Base-by-base conservation (phyloP, 768 basidiomycete species). In the Tulasnella sp. region DNA sequence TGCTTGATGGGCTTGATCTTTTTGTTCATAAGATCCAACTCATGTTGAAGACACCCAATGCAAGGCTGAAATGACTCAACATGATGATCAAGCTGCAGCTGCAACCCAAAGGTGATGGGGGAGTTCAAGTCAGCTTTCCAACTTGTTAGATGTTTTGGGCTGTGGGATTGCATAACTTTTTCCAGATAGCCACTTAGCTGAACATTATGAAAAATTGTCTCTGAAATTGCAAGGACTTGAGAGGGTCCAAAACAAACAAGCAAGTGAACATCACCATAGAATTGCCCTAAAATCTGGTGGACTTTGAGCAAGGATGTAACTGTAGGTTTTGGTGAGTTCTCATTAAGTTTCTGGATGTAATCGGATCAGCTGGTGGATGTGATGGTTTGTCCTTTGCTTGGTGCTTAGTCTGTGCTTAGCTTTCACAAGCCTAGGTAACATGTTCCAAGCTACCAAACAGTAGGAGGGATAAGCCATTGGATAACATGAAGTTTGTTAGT, bases 231-330 rank as follows among this genome's bases (percentile, higher is more conserved):
- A 40, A 44, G 18, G 16, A n/a, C 2, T 7, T 40, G 46, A 40
- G 26, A 32, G 35, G 7, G 10, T 32, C 5, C 26, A 13, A 15
- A 75, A 29, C 44, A 55, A 16, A 7, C n/a, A 46, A 7, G 3
- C 29, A 26, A 74, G 11, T 18, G 15, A 15, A 77, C 77, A 26
- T 77, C 77, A 77, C 72, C 77, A 70, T 70, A 39, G 55, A 73
- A 77, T 44, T 16, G 7, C 13, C 35, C 18, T 23, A 20, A 20
- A n/a, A 11, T 73, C 69, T 76, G 32, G 9, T 18, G 42, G 7
- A 29, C n/a, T 13, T 11, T 26, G 32, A 0, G 48, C 16, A 18
- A 44, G 29, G 11, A 44, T 6, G 16, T n/a, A n/a, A n/a, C n/a
- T n/a, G n/a, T n/a, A n/a, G n/a, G n/a, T n/a, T n/a, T n/a, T n/a